phyloP scores from a whole-genome alignment of 495 filamentous ascomycete genomes.

The Xylaria flabelliformis region DNA sequence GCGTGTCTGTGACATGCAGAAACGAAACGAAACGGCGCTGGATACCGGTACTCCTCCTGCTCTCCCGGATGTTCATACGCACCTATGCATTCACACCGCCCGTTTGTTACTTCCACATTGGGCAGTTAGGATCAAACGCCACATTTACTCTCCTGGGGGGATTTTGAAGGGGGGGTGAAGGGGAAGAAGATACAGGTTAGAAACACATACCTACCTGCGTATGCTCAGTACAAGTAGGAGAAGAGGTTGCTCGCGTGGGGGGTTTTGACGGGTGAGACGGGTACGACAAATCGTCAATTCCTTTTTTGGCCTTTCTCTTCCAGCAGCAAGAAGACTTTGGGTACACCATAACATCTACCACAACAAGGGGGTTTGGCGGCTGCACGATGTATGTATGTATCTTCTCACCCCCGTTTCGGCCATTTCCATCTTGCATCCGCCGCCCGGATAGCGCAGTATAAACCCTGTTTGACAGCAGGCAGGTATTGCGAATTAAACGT shows the following conservation, averaged over 20 bases:
- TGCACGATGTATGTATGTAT: slow-evolving; percentile 1
- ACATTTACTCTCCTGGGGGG: not conserved
- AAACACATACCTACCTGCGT: no score
- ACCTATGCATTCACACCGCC: slow-evolving; percentile 24
- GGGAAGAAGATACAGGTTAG: not conserved
- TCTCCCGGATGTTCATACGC: slow-evolving; percentile 18
- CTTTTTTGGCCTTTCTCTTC: slow-evolving; percentile 6
- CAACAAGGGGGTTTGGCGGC: slow-evolving; percentile 1
- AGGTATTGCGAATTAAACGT: slow-evolving; percentile 26
- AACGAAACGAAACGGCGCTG: slow-evolving; percentile 19
- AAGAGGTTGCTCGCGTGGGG: slow-evolving; percentile 7
- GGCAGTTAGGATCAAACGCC: slow-evolving; percentile 14
- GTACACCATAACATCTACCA: not conserved
- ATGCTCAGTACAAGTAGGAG: no score
- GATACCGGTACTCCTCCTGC: not conserved
- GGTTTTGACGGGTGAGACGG: not conserved
- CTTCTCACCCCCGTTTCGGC: slow-evolving; percentile 24
- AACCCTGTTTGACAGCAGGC: slow-evolving; percentile 9
- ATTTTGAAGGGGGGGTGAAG: not conserved
- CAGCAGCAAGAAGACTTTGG: not conserved
- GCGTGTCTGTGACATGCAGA: slow-evolving; percentile 16
- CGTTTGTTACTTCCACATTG: slow-evolving; percentile 11
- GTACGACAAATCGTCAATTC: not conserved
- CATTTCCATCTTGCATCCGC: slow-evolving; percentile 23
- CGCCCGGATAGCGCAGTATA: slow-evolving; percentile 17